Percentiles rank a stretch among this genome's conserved stretches.
Evolutionary conservation across 2,329 filamentous ascomycete genomes (phyloP).

Genomic region (Alternaria longipes): DNA sequence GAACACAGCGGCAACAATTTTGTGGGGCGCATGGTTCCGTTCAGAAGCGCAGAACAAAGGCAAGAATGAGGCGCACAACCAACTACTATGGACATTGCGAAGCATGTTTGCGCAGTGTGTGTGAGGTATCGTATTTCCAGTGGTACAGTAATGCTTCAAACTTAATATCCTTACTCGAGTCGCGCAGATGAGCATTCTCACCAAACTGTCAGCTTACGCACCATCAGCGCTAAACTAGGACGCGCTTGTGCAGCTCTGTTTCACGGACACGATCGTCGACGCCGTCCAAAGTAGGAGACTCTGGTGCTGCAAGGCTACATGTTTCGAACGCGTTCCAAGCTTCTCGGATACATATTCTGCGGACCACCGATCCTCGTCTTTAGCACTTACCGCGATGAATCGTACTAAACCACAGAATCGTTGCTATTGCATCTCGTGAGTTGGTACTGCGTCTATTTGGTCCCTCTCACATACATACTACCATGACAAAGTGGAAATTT

Average conservation of each 20-base stretch:
- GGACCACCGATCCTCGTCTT: neutral
- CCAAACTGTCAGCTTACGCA: neutral
- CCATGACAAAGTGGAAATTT: neutral
- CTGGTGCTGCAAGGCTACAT: conserved; percentile 8
- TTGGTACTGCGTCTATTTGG: neutral
- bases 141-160: neutral
- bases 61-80: conserved; percentile 3
- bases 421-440: neutral
- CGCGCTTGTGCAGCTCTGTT: conserved; percentile 6
- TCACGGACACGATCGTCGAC: conserved; percentile 3
- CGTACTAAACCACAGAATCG: neutral
- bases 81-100: neutral
- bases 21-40: neutral
- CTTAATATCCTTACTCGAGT: neutral
- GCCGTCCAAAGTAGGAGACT: conserved; percentile 5
- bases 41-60: conserved; percentile 1
- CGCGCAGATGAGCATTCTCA: neutral
- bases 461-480: neutral
- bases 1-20: neutral
- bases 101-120: neutral
- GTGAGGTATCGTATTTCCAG: neutral
- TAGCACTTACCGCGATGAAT: neutral
- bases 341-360: neutral
- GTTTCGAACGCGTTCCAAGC: conserved; percentile 15
- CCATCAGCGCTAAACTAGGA: neutral